Conservation (phyloP, 371 early-diverging fungal genomes). For the Mucor indicus region DNA sequence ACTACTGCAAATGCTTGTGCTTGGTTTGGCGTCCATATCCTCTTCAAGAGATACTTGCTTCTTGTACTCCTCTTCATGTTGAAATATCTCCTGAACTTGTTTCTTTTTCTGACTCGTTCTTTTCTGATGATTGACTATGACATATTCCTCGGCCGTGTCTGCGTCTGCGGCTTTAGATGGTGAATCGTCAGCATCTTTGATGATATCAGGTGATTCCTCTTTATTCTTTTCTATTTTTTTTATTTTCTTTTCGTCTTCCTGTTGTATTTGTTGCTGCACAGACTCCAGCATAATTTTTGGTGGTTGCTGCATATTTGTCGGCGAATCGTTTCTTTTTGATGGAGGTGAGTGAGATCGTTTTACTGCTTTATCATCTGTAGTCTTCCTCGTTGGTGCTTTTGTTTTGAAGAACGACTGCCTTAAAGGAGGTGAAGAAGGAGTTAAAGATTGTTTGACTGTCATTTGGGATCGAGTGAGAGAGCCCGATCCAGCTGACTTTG, state of each 20-base stretch:
- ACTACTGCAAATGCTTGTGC: background rate
- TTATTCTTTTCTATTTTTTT: background rate
- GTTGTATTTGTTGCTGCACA: constrained; percentile 8
- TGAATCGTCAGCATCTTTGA: background rate
- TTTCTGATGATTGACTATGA: background rate
- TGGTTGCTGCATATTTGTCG: background rate
- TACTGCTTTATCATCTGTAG: constrained; percentile 1
- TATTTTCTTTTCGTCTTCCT: background rate
- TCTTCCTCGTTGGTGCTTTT: background rate
- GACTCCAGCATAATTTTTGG: constrained; percentile 7
- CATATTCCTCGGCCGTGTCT: too few relatives aligned
- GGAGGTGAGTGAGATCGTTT: constrained; percentile 15
- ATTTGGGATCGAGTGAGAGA: constrained; percentile 4
- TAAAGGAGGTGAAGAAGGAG: background rate
- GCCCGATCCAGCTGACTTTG: constrained; percentile 16
- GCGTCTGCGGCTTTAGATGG: too few relatives aligned
- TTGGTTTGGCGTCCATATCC: too few relatives aligned
- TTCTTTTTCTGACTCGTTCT: too few relatives aligned
- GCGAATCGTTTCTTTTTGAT: constrained; percentile 5
- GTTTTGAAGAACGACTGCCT: too few relatives aligned
- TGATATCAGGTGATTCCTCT: background rate
- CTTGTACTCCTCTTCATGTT: background rate
- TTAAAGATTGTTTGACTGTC: too few relatives aligned
- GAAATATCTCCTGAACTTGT: too few relatives aligned
- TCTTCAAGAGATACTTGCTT: too few relatives aligned